Evolutionary conservation across 768 basidiomycete genomes (phyloP), one percentile per base, ranked within the genome.

Genomic region (Wakefieldia striispora): DNA sequence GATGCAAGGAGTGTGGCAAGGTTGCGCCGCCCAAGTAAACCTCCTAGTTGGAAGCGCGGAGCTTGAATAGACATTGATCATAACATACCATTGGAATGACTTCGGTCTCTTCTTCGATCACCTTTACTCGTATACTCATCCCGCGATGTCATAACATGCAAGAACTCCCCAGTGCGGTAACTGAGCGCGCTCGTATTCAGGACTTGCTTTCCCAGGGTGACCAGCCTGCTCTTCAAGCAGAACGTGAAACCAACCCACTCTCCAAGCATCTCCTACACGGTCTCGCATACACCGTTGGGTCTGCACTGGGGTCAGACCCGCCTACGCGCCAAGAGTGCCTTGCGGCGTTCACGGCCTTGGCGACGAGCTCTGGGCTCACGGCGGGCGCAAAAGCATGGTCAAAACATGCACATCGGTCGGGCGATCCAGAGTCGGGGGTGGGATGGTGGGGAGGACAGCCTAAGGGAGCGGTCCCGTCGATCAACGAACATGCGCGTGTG

Each of bases 1-100:
- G 70, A 46, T 97, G 95, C 65, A 68, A 71, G 17, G 71, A 71
- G 39, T 97, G 95, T 63, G 90, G 90, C 3, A 62, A 68, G 14
- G 68, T 83, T 4, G 85, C 85, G 0, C 72, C 74, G 38, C 71
- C 82, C 1, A 87, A 82, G 70, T 84, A 70, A 54, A 41, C 11
- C 33, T 6, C 24, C 20, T 16, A 17, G 9, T 34, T 37, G 29
- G 40, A 23, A 4, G 10, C 42, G 43, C 56, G 60, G 55, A 50
- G 62, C 51, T 55, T 43, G 57, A 63, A 62, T 51, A 9, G 17
- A 35, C 12, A 14, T 38, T 19, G 19, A 11, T 39, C 29, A 10
- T 33, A 16, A 33, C 33, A 29, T 13, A 29, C 29, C 6, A 29
- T 29, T 8, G 10, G 27, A 27, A 27, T 27, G 27, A 6, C 27